A percentile compares a stretch with the other conserved stretches of the same genome.
Evolutionary conservation across 208 protist species (phyloP).

Genomic region (Leishmania turanica): DNA sequence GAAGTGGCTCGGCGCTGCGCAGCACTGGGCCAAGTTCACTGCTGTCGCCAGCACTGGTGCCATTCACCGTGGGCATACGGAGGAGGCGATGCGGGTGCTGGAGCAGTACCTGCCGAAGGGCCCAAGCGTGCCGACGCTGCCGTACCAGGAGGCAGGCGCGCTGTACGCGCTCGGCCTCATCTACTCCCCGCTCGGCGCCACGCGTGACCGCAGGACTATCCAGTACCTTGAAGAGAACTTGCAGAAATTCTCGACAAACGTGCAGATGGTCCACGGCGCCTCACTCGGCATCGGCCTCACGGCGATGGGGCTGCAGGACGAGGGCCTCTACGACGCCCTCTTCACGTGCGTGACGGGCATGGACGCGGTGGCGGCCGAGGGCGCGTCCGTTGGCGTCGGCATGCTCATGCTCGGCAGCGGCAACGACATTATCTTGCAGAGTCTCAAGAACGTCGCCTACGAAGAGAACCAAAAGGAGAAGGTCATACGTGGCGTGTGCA

Average conservation of each 20-base stretch:
- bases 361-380: conserved; percentile 98
- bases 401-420: conserved; percentile 98
- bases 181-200: conserved; percentile 92
- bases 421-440: conserved; percentile 81
- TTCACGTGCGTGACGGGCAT: conserved; percentile 95
- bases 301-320: conserved; percentile 89
- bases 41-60: conserved; percentile 96
- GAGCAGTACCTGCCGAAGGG: conserved; percentile 93
- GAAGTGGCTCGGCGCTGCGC: conserved; percentile 95
- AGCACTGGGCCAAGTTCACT: conserved; percentile 98
- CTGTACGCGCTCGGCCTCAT: conserved; percentile 99
- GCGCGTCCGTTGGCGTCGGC: conserved; percentile 97
- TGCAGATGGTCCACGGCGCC: conserved; percentile 98
- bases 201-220: conserved; percentile 82
- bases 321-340: conserved; percentile 95
- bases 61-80: conserved; percentile 97
- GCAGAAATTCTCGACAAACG: conserved; percentile 62
- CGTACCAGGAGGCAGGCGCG: conserved; percentile 97
- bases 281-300: conserved; percentile 97
- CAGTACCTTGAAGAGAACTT: conserved; percentile 81
- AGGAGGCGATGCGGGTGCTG: conserved; percentile 89
- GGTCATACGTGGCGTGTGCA: conserved; percentile 97
- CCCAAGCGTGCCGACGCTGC: conserved; percentile 47
- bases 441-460: conserved; percentile 92
- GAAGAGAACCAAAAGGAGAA: conserved; percentile 99